These are phyloP conservation scores for Aegilops longissima DNA, from an alignment of 176 grass and related monocot species.

Conservation along the genomic window DNA sequence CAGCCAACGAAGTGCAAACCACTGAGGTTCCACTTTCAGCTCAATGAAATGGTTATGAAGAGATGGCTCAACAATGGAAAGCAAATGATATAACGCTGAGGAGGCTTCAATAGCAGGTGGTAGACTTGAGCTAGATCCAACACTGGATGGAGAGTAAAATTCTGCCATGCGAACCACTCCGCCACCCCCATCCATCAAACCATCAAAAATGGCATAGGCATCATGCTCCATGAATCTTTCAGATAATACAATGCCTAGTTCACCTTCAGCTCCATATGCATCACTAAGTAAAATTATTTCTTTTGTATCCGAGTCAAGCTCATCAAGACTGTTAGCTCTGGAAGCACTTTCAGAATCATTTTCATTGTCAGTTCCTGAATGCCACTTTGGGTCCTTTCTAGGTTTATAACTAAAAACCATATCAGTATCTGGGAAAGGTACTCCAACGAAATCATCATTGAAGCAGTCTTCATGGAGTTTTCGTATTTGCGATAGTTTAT, in stretches of 20 bases:
- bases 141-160: conserved; percentile 69
- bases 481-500: conserved; percentile 64
- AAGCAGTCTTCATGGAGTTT: conserved; percentile 82
- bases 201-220: conserved; percentile 91
- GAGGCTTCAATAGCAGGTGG: conserved; percentile 91
- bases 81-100: conserved; percentile 89
- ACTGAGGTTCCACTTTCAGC: conserved; percentile 91
- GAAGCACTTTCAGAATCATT: conserved; percentile 41
- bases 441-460: conserved; percentile 77
- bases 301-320: conserved; percentile 67
- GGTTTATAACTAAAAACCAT: conserved; percentile 66
- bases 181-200: conserved; percentile 73
- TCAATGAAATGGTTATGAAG: conserved; percentile 92
- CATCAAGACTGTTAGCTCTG: conserved; percentile 57
- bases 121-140: conserved; percentile 54
- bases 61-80: conserved; percentile 71
- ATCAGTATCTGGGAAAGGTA: conserved; percentile 58
- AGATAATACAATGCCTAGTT: conserved; percentile 87
- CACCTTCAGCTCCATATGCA: conserved; percentile 94
- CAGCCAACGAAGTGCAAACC: conserved; percentile 95
- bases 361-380: conserved; percentile 30
- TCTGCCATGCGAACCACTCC: conserved; percentile 75
- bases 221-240: conserved; percentile 99
- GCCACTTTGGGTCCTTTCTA: conserved; percentile 58
- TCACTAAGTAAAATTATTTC: conserved; percentile 87